Evolutionary conservation across 192 early-diverging fungal species (phyloP).

Genomic region (Coemansia guatemalensis): DNA sequence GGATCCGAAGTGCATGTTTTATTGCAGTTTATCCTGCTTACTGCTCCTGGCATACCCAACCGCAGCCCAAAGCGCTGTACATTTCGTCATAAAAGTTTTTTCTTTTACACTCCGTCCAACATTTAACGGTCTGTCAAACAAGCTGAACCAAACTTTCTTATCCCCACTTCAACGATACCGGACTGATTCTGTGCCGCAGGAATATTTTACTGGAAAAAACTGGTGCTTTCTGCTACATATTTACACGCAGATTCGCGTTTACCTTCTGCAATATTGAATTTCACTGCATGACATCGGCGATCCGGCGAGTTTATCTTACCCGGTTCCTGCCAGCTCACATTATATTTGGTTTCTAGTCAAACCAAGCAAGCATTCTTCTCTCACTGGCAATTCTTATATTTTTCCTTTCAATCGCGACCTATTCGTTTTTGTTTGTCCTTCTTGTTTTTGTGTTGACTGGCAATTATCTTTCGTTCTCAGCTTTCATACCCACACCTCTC

Average conservation of each 20-base stretch:
- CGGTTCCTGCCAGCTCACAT: not conserved
- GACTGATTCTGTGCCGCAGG: not conserved
- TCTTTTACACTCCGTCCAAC: not conserved
- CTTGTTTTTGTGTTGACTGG: slow-evolving; percentile 7
- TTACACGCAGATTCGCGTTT: not conserved
- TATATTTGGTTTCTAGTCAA: slow-evolving; percentile 7
- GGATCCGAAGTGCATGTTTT: not conserved
- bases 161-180: not conserved
- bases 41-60: not conserved
- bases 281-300: not conserved
- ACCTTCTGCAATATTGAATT: not conserved
- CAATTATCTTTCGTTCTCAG: slow-evolving; percentile 11
- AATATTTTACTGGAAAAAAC: not conserved
- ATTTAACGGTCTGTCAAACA: not conserved
- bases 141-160: not conserved
- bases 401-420: slow-evolving; percentile 11
- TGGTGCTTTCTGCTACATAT: not conserved
- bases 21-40: not conserved
- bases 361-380: slow-evolving; percentile 27
- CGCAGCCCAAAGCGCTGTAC: not conserved
- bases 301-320: not conserved
- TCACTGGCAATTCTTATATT: slow-evolving; percentile 5
- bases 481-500: slow-evolving; percentile 16
- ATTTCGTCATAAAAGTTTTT: not conserved
- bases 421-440: slow-evolving; percentile 2